Evolutionary conservation across 2,329 filamentous ascomycete genomes (phyloP).

Genomic region (Fusarium pseudograminearum): DNA sequence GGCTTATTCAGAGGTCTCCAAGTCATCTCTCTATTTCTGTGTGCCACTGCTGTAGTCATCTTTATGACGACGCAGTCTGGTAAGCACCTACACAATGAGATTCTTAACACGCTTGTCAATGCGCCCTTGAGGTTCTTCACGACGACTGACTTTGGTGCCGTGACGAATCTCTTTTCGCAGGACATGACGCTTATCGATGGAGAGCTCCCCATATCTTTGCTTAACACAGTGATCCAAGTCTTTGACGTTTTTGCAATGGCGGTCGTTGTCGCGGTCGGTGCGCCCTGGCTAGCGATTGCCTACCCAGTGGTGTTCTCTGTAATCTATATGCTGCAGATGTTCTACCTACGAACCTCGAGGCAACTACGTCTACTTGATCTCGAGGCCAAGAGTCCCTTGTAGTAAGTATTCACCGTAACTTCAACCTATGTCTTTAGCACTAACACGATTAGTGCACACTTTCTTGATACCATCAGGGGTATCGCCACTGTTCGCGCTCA

Average conservation of each 20-base stretch:
- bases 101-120: slow-evolving; percentile 23
- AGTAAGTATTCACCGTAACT: too few relatives aligned
- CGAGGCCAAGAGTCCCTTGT: too few relatives aligned
- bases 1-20: too few relatives aligned
- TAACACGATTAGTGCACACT: too few relatives aligned
- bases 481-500: too few relatives aligned
- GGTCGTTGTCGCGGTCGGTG: too few relatives aligned
- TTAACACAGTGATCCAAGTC: slow-evolving; percentile 40
- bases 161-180: slow-evolving; percentile 60
- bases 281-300: slow-evolving; percentile 59
- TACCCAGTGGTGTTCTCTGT: slow-evolving; percentile 57
- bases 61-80: slow-evolving; percentile 32
- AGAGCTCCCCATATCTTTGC: slow-evolving; percentile 53
- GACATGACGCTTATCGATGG: slow-evolving; percentile 58
- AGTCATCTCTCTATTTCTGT: too few relatives aligned
- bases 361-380: too few relatives aligned
- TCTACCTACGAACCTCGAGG: too few relatives aligned
- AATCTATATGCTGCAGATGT: too few relatives aligned
- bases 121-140: slow-evolving; percentile 59
- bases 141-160: slow-evolving; percentile 55
- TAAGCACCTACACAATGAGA: slow-evolving; percentile 49
- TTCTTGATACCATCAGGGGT: too few relatives aligned
- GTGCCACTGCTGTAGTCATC: not conserved
- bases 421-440: too few relatives aligned
- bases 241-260: slow-evolving; percentile 38